Base-by-base conservation (phyloP, 1,284 basidiomycete genomes). In the Butyriboletus appendiculatus region DNA sequence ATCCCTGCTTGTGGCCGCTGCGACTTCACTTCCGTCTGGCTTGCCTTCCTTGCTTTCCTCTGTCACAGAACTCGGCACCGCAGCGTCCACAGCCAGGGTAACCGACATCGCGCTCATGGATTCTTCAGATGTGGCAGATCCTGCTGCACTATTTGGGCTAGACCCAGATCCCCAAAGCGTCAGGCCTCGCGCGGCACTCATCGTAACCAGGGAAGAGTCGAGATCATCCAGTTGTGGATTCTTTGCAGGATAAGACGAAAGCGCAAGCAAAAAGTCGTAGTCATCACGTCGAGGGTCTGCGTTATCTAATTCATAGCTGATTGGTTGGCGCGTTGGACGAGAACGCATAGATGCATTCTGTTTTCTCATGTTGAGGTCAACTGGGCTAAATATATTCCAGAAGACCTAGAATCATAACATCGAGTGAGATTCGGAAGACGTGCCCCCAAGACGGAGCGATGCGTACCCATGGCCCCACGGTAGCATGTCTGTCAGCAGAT, bases 391-490 rank as follows among this genome's bases (percentile, higher is more conserved):
- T 50, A 81, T 79, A 45, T 76, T 75, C 60, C 70, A 73, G 30
- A 79, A 64, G 1, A 81, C 73, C 80, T 82, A 47, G 11, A 39
- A 59, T 44, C 39, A 20, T 50, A 37, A n/a, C 18, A 22, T 49
- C 14, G 32, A 39, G 42, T 59, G 18, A 61, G 55, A 51, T 55
- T 43, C 33, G 33, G 10, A 30, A 18, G 22, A 22, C 35, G 14
- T 33, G 18, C 20, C 34, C 41, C 8, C 40, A 37, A 44, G n/a
- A 28, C 18, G n/a, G 22, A 28, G 30, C 34, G 34, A 51, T 32
- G 65, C 77, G 53, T 66, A 86, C 86, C 81, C 78, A 81, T 59
- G 77, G 77, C 10, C 76, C 79, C 37, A 88, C 65, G 43, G 62
- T 65, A 16, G 70, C 70, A 61, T 86, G 85, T 50, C 76, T 73